A percentile compares a stretch with the other conserved stretches of the same genome.
phyloP scores from a whole-genome alignment of 805 yeast species.

The Isabelozyma rhagii region DNA sequence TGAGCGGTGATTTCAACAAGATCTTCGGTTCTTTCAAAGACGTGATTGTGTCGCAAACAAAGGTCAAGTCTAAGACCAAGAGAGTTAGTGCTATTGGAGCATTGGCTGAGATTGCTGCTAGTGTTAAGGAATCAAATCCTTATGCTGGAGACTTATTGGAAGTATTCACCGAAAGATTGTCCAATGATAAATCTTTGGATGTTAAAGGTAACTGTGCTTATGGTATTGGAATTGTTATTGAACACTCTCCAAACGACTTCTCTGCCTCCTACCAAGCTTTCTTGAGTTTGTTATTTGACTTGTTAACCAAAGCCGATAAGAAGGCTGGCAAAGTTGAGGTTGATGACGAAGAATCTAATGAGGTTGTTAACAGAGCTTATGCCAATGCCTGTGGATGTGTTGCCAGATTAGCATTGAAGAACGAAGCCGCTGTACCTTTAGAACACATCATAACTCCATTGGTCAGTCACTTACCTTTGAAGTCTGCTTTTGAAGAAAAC shows the following conservation, averaged over 20 bases:
- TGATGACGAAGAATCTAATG: slow-evolving; percentile 75
- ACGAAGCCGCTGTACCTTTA: slow-evolving; percentile 70
- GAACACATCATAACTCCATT: slow-evolving; percentile 71
- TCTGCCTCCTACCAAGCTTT: slow-evolving; percentile 64
- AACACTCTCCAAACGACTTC: slow-evolving; percentile 54
- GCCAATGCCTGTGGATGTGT: slow-evolving; percentile 98
- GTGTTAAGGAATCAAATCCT: slow-evolving; percentile 65
- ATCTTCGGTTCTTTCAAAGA: slow-evolving; percentile 73
- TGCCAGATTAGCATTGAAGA: slow-evolving; percentile 80
- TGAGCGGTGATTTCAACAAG: slow-evolving; percentile 73
- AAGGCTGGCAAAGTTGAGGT: slow-evolving; percentile 45
- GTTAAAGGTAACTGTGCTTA: slow-evolving; percentile 95
- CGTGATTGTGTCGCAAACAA: slow-evolving; percentile 53
- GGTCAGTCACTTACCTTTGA: slow-evolving; percentile 77
- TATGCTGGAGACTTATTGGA: slow-evolving; percentile 67
- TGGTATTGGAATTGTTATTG: slow-evolving; percentile 81
- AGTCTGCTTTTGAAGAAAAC: slow-evolving; percentile 89
- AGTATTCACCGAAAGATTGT: slow-evolving; percentile 64
- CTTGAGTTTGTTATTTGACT: slow-evolving; percentile 73
- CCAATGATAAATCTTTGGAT: slow-evolving; percentile 75
- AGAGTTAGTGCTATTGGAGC: slow-evolving; percentile 86
- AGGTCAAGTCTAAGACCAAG: slow-evolving; percentile 62
- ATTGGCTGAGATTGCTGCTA: slow-evolving; percentile 81
- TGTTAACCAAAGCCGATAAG: slow-evolving; percentile 63
- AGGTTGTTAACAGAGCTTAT: slow-evolving; percentile 74